Evolutionary conservation across 164 flowering plant species (phyloP).

Genomic region (Tinospora cordifolia): DNA sequence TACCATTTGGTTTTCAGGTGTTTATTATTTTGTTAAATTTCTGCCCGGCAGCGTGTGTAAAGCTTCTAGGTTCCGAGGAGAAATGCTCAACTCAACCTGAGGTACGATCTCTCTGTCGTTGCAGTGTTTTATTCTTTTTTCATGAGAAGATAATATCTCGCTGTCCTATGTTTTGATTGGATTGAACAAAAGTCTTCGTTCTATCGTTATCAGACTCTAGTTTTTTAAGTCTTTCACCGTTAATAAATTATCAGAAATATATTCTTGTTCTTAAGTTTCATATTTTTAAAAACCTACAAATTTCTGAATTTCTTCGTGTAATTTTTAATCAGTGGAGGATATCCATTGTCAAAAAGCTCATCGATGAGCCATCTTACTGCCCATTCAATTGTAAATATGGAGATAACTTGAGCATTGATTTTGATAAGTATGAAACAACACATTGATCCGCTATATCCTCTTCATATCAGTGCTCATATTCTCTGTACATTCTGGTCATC

Average conservation of each 20-base stretch:
- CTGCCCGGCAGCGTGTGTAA: conserved; percentile 11
- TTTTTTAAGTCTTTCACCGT: not conserved
- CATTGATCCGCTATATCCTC: no score
- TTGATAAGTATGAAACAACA: no score
- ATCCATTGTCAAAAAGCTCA: no score
- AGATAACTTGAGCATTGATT: no score
- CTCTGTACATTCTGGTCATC: no score
- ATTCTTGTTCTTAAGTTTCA: not conserved
- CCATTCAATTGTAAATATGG: no score
- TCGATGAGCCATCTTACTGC: no score
- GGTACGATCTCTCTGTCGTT: conserved; percentile 13
- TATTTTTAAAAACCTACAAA: not conserved
- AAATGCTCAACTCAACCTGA: conserved; percentile 9
- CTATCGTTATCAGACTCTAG: not conserved
- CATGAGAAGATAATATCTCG: conserved; percentile 14
- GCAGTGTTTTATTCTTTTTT: not conserved
- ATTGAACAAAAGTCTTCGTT: not conserved
- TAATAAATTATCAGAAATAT: not conserved
- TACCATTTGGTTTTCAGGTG: not conserved
- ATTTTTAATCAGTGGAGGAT: no score
- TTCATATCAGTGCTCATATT: no score
- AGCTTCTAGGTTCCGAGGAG: conserved; percentile 9
- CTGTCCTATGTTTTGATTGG: not conserved
- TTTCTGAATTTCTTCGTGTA: no score
- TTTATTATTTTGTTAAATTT: not conserved